phyloP scores from a whole-genome alignment of 2,329 filamentous ascomycete genomes.

The Madurella mycetomatis region DNA sequence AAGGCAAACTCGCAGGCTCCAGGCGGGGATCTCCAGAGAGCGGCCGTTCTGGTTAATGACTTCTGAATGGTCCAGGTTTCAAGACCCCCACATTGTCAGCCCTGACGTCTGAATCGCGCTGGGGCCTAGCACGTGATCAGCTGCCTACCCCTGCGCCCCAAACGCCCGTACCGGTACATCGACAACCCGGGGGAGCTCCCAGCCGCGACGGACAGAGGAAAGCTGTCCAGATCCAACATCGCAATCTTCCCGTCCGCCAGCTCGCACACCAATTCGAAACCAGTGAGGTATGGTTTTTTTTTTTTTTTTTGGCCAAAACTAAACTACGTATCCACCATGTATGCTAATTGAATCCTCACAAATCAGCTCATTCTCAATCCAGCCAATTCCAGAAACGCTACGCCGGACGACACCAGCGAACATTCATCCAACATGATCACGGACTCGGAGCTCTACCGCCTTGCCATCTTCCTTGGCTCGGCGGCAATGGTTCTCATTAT shows the following conservation, averaged over 20 bases:
- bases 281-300: background rate
- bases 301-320: background rate
- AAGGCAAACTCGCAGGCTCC: conserved; percentile 17
- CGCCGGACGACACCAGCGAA: background rate
- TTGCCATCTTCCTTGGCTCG: conserved; percentile 89
- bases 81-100: conserved; percentile 16
- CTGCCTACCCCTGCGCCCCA: background rate
- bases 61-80: conserved; percentile 13
- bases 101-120: conserved; percentile 19
- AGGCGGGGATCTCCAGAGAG: conserved; percentile 15
- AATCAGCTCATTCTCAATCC: background rate
- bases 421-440: conserved; percentile 71
- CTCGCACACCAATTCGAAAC: background rate
- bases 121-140: conserved; percentile 13
- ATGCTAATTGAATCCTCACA: background rate
- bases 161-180: conserved; percentile 13
- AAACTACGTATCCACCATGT: background rate
- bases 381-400: background rate
- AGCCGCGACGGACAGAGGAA: conserved; percentile 15
- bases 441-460: conserved; percentile 82
- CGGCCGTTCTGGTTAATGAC: conserved; percentile 3
- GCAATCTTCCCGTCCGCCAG: background rate
- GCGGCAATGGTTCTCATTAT: conserved; percentile 89
- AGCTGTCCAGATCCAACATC: conserved; percentile 27
- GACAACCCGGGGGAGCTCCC: conserved; percentile 1